Base-by-base conservation (phyloP, 768 basidiomycete genomes). In the Cubamyces lactineus region DNA sequence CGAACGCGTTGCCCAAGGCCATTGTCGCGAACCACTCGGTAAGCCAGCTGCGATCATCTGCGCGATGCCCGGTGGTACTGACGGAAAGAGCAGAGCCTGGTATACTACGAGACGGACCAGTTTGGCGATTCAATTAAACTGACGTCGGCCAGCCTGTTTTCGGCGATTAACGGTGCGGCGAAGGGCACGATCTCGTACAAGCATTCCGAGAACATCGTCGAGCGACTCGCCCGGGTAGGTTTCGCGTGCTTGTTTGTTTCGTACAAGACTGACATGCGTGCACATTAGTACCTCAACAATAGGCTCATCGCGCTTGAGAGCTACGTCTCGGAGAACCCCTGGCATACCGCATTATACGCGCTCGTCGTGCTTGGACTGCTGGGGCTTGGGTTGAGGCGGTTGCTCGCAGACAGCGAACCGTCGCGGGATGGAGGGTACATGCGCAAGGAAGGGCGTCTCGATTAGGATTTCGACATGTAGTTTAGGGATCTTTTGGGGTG, bases 1-100 rank as follows among this genome's bases (percentile, higher is more conserved):
- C 65, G 9, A 65, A 51, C 8, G 56, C 61, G 0, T 72, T 71
- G 23, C 73, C 75, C 1, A 72, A 69, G 12, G 79, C 93, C 23
- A 80, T 96, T n/a, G 82, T 97, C 59, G 83, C 89, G 1, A 91
- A 96, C 73, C 94, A 96, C 63, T 77, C 82, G 70, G 92, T 93
- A 64, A 56, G 86, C 28, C 28, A 28, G 28, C 28, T 28, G 3
- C 7, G 28, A 28, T 3, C 7, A 28, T 3, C 28, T 28, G 28
- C 7, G 28, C 7, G 7, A 7, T 7, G 28, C 7, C 28, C 4
- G 28, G 7, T 7, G 19, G 47, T 48, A 59, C 50, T 62, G 45
- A 42, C 45, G 38, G 16, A 12, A 41, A 59, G 19, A 39, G 17
- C 69, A 94, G 92, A 78, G 77, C 39, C 73, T 92, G 57, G 70